Percentiles rank a stretch among this genome's conserved stretches.
These are phyloP conservation scores for Polygonum aviculare DNA, from an alignment of 148 eudicot genomes.

Conservation along the genomic window DNA sequence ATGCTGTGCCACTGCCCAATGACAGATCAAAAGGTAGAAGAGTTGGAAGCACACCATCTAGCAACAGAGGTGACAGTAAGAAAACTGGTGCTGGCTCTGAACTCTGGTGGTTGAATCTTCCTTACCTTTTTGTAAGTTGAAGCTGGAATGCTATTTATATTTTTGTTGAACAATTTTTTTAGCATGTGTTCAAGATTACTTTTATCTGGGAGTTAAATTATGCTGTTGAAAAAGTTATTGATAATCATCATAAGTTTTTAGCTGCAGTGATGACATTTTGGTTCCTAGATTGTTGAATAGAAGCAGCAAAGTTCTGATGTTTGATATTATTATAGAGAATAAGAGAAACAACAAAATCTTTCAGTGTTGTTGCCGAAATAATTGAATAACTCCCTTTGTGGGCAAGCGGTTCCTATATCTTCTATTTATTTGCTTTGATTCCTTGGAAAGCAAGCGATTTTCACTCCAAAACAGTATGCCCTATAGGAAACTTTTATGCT, in stretches of 20 bases:
- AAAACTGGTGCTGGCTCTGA: constrained; percentile 20
- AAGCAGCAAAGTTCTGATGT: background rate
- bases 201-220: background rate
- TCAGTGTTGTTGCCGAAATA: background rate
- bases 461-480: background rate
- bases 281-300: background rate
- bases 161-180: background rate
- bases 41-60: constrained; percentile 20
- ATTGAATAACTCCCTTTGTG: background rate
- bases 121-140: constrained; percentile 66
- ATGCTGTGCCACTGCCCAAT: constrained; percentile 4
- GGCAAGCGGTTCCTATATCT: background rate
- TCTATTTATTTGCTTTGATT: background rate
- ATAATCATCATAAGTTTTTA: background rate
- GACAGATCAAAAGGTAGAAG: constrained; percentile 13
- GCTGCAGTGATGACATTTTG: background rate
- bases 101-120: constrained; percentile 78
- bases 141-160: background rate
- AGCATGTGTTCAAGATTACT: background rate
- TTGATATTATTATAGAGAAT: background rate
- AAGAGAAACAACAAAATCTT: background rate
- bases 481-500: background rate
- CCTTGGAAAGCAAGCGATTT: background rate
- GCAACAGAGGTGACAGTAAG: constrained; percentile 16
- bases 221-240: background rate